Evolutionary conservation across 2,329 filamentous ascomycete genomes (phyloP), one percentile per base, ranked within the genome.

Genomic region (Incumbomyces lentus): DNA sequence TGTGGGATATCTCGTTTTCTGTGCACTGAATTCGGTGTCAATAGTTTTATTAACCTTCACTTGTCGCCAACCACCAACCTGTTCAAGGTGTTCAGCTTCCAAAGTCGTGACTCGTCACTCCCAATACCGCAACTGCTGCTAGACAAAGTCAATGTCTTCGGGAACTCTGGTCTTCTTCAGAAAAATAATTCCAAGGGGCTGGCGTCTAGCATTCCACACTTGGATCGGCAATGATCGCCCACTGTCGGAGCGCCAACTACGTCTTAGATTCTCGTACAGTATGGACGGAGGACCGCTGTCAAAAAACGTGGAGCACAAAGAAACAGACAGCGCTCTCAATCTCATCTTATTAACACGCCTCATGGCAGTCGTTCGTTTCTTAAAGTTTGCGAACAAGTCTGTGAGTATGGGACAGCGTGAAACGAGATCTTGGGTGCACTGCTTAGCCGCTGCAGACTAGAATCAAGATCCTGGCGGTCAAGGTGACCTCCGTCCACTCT

Each of bases 361-460:
- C 19, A 17, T 30, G 17, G 13, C 18, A n/a, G 12, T 2, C 19
- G 36, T 14, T 8, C 29, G 17, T 30, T 10, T 30, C 19, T n/a
- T 26, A 10, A 22, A 29, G 42, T 45, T 45, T 38, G 34, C 42
- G 18, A 30, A 31, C 18, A 12, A 30, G 19, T 18, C 8, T 35
- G 19, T 26, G 40, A 22, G 33, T 26, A 45, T 38, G 42, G 33
- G 10, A 45, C 34, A 38, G 18, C 33, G 34, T 38, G 42, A 33
- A 45, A 37, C 42, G 38, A 31, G 17, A 37, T 19, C 33, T 13
- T 37, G 34, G 19, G 42, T 38, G 41, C 42, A 45, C 34, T 26
- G 8, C 22, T 29, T 45, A 45, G 34, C 42, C 42, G 42, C 42
- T 45, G 42, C 42, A 38, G 42, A 45, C 19, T 19, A 45, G 17